phyloP scores from a whole-genome alignment of 1,284 basidiomycete genomes.

The Trichosporon sp. region DNA sequence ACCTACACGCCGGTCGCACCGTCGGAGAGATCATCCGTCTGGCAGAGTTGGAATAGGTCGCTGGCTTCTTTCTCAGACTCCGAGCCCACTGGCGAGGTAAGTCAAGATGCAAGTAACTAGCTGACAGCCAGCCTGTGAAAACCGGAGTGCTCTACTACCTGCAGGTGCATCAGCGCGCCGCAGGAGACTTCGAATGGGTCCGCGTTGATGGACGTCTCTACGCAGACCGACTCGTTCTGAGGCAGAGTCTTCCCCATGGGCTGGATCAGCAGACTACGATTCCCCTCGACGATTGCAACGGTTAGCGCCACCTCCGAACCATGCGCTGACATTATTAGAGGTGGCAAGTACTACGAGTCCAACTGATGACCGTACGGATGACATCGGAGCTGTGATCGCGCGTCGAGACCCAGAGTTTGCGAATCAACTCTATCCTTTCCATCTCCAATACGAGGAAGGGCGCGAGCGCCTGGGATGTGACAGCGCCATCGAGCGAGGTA shows the following conservation, averaged over 20 bases:
- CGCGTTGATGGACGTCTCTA: slow-evolving; percentile 76
- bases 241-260: slow-evolving; percentile 72
- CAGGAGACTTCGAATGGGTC: slow-evolving; percentile 74
- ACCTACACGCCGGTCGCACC: neutral
- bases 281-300: slow-evolving; percentile 68
- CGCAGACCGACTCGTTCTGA: slow-evolving; percentile 67
- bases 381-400: slow-evolving; percentile 76
- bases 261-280: slow-evolving; percentile 72
- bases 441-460: slow-evolving; percentile 77
- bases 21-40: neutral
- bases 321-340: slow-evolving; percentile 50
- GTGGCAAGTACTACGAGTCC: slow-evolving; percentile 73
- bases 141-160: slow-evolving; percentile 81
- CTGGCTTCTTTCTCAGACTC: neutral
- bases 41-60: neutral
- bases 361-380: slow-evolving; percentile 58
- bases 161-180: slow-evolving; percentile 62
- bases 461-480: slow-evolving; percentile 77
- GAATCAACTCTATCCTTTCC: slow-evolving; percentile 75
- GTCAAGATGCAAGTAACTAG: slow-evolving; percentile 18
- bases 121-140: slow-evolving; percentile 60
- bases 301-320: slow-evolving; percentile 22
- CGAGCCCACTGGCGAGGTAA: slow-evolving; percentile 51
- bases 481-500: slow-evolving; percentile 64
- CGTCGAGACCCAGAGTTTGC: slow-evolving; percentile 57